Percentiles rank a stretch among this genome's conserved stretches.
phyloP scores from a whole-genome alignment of 1,284 basidiomycete species.

The Crucibulum cyathiforme region DNA sequence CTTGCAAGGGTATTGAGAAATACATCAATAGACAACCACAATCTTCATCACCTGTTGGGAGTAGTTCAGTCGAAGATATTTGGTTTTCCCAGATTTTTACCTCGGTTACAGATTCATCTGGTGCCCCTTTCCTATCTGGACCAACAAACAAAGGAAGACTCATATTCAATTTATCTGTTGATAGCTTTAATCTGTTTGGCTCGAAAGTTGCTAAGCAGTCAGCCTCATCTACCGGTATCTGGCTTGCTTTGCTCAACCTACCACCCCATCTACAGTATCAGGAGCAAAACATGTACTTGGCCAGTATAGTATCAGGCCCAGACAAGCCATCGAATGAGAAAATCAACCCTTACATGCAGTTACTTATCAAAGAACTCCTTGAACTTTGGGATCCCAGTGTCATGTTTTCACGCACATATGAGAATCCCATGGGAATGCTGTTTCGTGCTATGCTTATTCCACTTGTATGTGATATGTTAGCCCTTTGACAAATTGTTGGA shows the following conservation, averaged over 20 bases:
- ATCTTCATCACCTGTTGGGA: background rate
- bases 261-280: conserved; percentile 24
- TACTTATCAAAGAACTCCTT: conserved; percentile 18
- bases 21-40: background rate
- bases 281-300: conserved; percentile 24
- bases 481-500: conserved; percentile 12
- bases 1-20: conserved; percentile 7
- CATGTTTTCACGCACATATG: conserved; percentile 18
- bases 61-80: conserved; percentile 16
- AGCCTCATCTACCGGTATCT: conserved; percentile 21
- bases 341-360: conserved; percentile 18
- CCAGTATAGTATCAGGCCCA: conserved; percentile 25
- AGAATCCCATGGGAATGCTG: conserved; percentile 7
- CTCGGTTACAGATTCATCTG: conserved; percentile 9
- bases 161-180: conserved; percentile 22
- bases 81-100: conserved; percentile 19
- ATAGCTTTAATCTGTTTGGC: conserved; percentile 33
- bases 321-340: conserved; percentile 14
- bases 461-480: conserved; percentile 20
- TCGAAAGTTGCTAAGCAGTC: conserved; percentile 21
- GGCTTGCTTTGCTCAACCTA: conserved; percentile 22
- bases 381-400: conserved; percentile 28
- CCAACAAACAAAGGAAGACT: conserved; percentile 8
- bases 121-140: conserved; percentile 13
- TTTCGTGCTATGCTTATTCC: conserved; percentile 16